Evolutionary conservation across 2,329 filamentous ascomycete genomes (phyloP).

Genomic region (Cordyceps javanica): DNA sequence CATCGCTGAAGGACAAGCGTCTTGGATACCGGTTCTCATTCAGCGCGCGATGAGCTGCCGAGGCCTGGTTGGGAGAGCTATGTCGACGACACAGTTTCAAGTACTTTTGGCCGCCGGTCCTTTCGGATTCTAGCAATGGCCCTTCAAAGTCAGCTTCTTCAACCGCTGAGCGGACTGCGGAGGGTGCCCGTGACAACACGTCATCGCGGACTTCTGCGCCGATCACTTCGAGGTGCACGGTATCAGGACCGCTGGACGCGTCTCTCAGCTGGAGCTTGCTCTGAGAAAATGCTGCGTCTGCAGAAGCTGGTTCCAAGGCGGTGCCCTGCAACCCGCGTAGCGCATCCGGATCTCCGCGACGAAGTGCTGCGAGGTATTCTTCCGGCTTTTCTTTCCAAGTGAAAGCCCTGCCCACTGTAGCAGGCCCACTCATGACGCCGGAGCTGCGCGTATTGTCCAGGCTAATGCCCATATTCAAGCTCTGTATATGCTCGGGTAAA

Average conservation of each 20-base stretch:
- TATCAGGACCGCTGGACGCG: constrained; percentile 17
- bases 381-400: constrained; percentile 60
- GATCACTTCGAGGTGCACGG: constrained; percentile 23
- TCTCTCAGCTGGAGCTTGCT: constrained; percentile 21
- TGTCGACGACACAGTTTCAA: constrained; percentile 56
- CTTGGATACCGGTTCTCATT: constrained; percentile 63
- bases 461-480: constrained; percentile 2
- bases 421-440: constrained; percentile 30
- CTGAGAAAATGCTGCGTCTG: constrained; percentile 19
- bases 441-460: constrained; percentile 16
- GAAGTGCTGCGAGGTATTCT: constrained; percentile 44
- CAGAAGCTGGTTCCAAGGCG: constrained; percentile 10
- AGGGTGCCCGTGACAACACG: constrained; percentile 40
- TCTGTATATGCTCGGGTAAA: constrained; percentile 28
- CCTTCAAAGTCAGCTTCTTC: constrained; percentile 55
- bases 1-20: constrained; percentile 68
- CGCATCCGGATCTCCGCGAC: constrained; percentile 28
- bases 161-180: constrained; percentile 52
- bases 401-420: constrained; percentile 44
- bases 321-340: constrained; percentile 17
- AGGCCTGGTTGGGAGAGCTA: constrained; percentile 39
- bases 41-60: constrained; percentile 25
- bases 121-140: constrained; percentile 42
- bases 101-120: constrained; percentile 36
- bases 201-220: constrained; percentile 38